Evolutionary conservation across 2,329 filamentous ascomycete species (phyloP), one percentile per base, ranked within the genome.

Genomic region (Fusarium chuoi): DNA sequence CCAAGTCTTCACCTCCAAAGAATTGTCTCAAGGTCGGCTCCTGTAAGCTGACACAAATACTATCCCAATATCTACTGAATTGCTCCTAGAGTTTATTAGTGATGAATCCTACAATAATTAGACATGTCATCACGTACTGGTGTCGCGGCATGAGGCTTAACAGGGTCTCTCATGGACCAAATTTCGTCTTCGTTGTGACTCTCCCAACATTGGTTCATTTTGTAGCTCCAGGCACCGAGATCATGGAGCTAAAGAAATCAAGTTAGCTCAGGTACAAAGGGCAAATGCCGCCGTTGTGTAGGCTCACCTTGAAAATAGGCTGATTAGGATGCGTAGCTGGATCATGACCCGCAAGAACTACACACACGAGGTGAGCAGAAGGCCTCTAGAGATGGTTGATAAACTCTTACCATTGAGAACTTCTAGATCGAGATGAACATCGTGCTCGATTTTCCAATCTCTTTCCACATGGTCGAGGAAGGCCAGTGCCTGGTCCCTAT

Each of bases 391-490:
- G 10, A 26, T 33, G 22, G 9, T 33, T 15, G 26, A 20, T 4
- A 35, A 17, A 65, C 73, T 28, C 73, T 35, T 75, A 82, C 81
- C 68, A 35, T 82, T 82, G 6, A 70, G 46, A 45, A 77, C 74
- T 52, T 82, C 81, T 9, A 81, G 51, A 51, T 81, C 79, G 12
- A 78, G 67, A 52, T 81, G 79, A 35, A 81, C 62, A 46, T 81
- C 79, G 45, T 81, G 76, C 4, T 69, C 63, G n/a, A 74, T 56
- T 26, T 44, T 15, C 15, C 28, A 62, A 17, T 56, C 38, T 9
- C 39, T 24, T 28, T 70, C 68, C 1, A 76, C 41, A 5, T 38
- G 11, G 11, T 67, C 38, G 7, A 74, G 36, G 33, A 76, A 66
- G 6, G 41, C 35, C 3, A 58, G 22, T 4, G 73, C 35, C 14